phyloP scores from a whole-genome alignment of 2,329 filamentous ascomycete species.

The Trichophyton verrucosum region DNA sequence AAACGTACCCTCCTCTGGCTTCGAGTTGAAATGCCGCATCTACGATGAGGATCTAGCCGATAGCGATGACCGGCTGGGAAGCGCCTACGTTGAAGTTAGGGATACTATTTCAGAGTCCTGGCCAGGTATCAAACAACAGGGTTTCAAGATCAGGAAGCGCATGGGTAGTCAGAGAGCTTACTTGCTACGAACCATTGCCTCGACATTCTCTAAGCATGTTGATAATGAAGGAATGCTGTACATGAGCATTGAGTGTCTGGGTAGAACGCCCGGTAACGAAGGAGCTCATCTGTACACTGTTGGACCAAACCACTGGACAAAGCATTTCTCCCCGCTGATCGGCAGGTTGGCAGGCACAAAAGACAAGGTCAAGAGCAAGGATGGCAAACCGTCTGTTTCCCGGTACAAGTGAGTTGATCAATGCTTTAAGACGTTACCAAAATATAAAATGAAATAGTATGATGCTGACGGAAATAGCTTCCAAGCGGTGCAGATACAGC shows the following conservation, averaged over 20 bases:
- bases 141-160: conserved; percentile 65
- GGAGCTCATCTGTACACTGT: conserved; percentile 63
- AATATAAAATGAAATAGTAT: neutral
- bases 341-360: conserved; percentile 66
- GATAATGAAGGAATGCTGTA: conserved; percentile 59
- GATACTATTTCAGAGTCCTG: conserved; percentile 49
- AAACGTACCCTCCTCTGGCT: conserved; percentile 69
- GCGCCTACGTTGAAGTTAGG: conserved; percentile 58
- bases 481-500: conserved; percentile 82
- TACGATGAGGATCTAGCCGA: conserved; percentile 86
- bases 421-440: neutral
- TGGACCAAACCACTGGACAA: conserved; percentile 63
- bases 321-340: conserved; percentile 81
- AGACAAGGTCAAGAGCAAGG: conserved; percentile 46
- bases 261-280: conserved; percentile 54
- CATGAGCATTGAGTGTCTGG: conserved; percentile 66
- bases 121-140: conserved; percentile 52
- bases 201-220: conserved; percentile 47
- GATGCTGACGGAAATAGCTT: conserved; percentile 46
- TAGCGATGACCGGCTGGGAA: conserved; percentile 76
- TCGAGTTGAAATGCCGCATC: conserved; percentile 70
- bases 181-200: conserved; percentile 55
- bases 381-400: conserved; percentile 45
- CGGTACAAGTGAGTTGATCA: conserved; percentile 57
- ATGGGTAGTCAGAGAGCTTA: conserved; percentile 82